Conservation (phyloP, 2,329 filamentous ascomycete genomes). For the Neonectria ditissima region DNA sequence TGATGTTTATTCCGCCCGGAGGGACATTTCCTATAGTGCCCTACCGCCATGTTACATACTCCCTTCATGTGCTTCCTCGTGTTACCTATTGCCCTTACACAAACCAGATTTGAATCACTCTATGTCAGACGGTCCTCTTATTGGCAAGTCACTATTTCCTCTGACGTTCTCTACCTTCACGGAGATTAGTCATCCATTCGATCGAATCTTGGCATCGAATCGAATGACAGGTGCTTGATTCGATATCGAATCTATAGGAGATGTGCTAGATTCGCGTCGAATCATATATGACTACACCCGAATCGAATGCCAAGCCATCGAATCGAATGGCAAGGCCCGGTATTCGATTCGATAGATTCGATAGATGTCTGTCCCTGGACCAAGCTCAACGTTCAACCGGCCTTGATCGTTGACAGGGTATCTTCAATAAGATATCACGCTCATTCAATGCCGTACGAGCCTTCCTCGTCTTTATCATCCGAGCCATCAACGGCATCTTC, state of each 20-base stretch:
- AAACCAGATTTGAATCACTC: conserved; percentile 11
- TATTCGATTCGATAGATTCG: too few relatives aligned
- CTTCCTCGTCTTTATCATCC: too few relatives aligned
- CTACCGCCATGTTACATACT: conserved; percentile 7
- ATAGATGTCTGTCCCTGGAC: too few relatives aligned
- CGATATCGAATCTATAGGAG: conserved; percentile 4
- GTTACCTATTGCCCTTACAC: conserved; percentile 2
- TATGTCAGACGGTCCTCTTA: conserved; percentile 10
- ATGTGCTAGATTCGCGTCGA: too few relatives aligned
- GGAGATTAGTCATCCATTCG: conserved; percentile 13
- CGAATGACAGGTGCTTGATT: conserved; percentile 10
- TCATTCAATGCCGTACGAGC: too few relatives aligned
- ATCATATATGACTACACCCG: too few relatives aligned
- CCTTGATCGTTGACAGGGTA: too few relatives aligned
- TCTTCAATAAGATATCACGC: too few relatives aligned
- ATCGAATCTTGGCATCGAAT: conserved; percentile 11
- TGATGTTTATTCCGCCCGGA: conserved; percentile 9
- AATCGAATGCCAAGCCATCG: too few relatives aligned
- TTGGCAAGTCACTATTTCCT: conserved; percentile 9
- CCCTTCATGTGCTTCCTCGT: conserved; percentile 11
- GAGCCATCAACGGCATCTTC: too few relatives aligned
- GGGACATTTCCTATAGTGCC: conserved; percentile 5
- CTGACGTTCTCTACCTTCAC: conserved; percentile 13
- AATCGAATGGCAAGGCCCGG: too few relatives aligned
- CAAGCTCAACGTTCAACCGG: too few relatives aligned